Percentiles rank a stretch among this genome's conserved stretches.
Evolutionary conservation across 352 stramenopile genomes (phyloP).

Genomic region (Phytophthora capsici): DNA sequence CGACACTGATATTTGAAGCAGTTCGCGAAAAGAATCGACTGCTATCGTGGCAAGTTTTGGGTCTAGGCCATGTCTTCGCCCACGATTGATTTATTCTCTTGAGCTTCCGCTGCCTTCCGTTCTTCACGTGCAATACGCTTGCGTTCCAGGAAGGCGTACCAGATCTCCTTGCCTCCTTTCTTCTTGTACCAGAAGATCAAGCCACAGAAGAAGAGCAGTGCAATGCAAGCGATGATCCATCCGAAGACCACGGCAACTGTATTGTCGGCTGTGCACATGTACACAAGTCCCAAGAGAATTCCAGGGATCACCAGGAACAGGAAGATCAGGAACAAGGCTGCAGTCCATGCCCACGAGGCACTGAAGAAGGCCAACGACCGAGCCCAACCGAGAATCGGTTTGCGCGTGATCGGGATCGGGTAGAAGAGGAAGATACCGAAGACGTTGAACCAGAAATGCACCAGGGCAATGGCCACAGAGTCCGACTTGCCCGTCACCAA

Average conservation of each 20-base stretch:
- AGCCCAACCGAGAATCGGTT: conserved; percentile 72
- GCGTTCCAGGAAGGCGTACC: conserved; percentile 44
- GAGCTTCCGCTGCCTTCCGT: conserved; percentile 13
- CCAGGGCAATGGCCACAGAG: conserved; percentile 85
- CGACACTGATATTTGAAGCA: too few species aligned
- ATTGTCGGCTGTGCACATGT: conserved; percentile 49
- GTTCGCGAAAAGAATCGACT: too few species aligned
- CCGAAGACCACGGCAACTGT: conserved; percentile 24
- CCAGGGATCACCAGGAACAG: conserved; percentile 54
- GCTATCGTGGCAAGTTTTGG: too few species aligned
- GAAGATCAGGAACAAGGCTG: conserved; percentile 50
- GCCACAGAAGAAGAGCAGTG: conserved; percentile 16
- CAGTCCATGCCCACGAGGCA: conserved; percentile 51
- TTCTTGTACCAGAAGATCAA: conserved; percentile 47
- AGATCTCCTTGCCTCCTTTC: conserved; percentile 36
- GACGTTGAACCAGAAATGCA: conserved; percentile 93
- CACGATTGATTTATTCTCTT: conserved; percentile 23
- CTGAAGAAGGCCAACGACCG: conserved; percentile 65
- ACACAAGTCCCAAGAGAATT: conserved; percentile 48
- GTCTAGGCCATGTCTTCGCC: conserved; percentile 20
- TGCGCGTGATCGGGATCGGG: conserved; percentile 85
- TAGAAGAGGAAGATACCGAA: conserved; percentile 91
- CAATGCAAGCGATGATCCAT: conserved; percentile 35
- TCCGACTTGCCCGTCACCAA: conserved; percentile 77
- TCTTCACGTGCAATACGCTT: conserved; percentile 43